These are phyloP conservation scores for Aspergillus floridensis DNA, from an alignment of 2,329 filamentous ascomycete genomes.

Conservation along the genomic window DNA sequence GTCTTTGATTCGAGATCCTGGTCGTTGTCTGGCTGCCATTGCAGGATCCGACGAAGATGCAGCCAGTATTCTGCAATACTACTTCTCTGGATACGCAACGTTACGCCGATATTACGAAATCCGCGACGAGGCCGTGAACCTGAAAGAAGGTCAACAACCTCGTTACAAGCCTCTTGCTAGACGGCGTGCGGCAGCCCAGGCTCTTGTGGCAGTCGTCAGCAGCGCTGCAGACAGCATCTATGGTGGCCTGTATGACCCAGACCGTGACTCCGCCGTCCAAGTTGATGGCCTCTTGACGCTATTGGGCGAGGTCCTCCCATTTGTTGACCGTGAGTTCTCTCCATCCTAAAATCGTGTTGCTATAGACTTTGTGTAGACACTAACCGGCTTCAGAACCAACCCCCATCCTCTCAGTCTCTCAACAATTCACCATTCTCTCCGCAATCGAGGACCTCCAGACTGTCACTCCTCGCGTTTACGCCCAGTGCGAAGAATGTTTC, in stretches of 20 bases:
- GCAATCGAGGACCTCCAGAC: slow-evolving; percentile 78
- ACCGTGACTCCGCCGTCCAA: slow-evolving; percentile 77
- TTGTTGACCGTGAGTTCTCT: slow-evolving; percentile 58
- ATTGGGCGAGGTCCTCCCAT: slow-evolving; percentile 77
- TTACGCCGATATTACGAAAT: slow-evolving; percentile 85
- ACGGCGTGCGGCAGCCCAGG: slow-evolving; percentile 68
- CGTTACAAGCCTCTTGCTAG: slow-evolving; percentile 56
- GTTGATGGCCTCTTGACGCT: slow-evolving; percentile 83
- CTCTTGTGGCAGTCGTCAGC: slow-evolving; percentile 77
- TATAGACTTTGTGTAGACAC: neutral
- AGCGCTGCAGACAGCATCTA: slow-evolving; percentile 88
- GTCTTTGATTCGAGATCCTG: slow-evolving; percentile 68
- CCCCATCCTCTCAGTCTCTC: slow-evolving; percentile 63
- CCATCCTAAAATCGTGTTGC: neutral
- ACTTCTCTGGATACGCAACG: slow-evolving; percentile 89
- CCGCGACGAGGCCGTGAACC: slow-evolving; percentile 64
- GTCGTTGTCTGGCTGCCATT: slow-evolving; percentile 67
- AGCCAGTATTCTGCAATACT: slow-evolving; percentile 76
- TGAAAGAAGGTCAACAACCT: slow-evolving; percentile 39
- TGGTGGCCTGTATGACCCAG: slow-evolving; percentile 81
- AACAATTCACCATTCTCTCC: slow-evolving; percentile 73
- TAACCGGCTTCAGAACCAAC: slow-evolving; percentile 46
- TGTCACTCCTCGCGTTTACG: slow-evolving; percentile 68
- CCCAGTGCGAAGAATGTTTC: slow-evolving; percentile 75
- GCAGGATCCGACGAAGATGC: slow-evolving; percentile 75